Evolutionary conservation across 257 asterid species (phyloP).

Genomic region (Sherardia arvensis): DNA sequence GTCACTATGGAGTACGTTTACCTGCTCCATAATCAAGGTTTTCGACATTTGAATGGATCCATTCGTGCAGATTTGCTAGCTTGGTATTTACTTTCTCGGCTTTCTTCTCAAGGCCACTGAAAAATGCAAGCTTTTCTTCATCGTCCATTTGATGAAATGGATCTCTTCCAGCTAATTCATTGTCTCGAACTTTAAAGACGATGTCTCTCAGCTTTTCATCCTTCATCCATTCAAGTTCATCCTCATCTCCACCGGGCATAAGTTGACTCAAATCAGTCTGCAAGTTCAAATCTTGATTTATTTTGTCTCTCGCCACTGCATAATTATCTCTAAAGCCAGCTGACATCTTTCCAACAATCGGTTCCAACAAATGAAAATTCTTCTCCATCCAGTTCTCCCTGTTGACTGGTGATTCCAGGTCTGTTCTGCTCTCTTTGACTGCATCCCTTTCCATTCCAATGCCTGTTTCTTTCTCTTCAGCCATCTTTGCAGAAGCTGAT

Average conservation of each 20-base stretch:
- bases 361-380: slow-evolving; percentile 79
- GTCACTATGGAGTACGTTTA: slow-evolving; percentile 19
- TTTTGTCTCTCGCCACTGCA: slow-evolving; percentile 55
- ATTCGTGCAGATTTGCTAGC: slow-evolving; percentile 66
- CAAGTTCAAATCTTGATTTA: slow-evolving; percentile 34
- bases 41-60: slow-evolving; percentile 82
- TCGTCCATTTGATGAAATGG: slow-evolving; percentile 75
- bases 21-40: slow-evolving; percentile 98
- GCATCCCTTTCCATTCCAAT: slow-evolving; percentile 17
- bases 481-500: slow-evolving; percentile 12
- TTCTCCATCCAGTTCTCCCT: slow-evolving; percentile 70
- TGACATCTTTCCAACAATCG: slow-evolving; percentile 55
- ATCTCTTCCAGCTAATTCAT: slow-evolving; percentile 89
- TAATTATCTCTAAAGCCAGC: slow-evolving; percentile 69
- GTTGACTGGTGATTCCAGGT: slow-evolving; percentile 22
- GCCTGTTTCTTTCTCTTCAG: slow-evolving; percentile 16
- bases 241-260: slow-evolving; percentile 31
- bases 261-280: slow-evolving; percentile 35
- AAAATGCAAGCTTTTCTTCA: slow-evolving; percentile 62
- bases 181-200: slow-evolving; percentile 87
- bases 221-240: slow-evolving; percentile 91
- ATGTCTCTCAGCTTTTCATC: slow-evolving; percentile 75
- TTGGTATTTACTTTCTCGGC: slow-evolving; percentile 67
- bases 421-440: slow-evolving; percentile 23
- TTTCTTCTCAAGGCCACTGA: slow-evolving; percentile 80